Conservation (phyloP, 805 yeast genomes). For the Metschnikowia koreensis region DNA sequence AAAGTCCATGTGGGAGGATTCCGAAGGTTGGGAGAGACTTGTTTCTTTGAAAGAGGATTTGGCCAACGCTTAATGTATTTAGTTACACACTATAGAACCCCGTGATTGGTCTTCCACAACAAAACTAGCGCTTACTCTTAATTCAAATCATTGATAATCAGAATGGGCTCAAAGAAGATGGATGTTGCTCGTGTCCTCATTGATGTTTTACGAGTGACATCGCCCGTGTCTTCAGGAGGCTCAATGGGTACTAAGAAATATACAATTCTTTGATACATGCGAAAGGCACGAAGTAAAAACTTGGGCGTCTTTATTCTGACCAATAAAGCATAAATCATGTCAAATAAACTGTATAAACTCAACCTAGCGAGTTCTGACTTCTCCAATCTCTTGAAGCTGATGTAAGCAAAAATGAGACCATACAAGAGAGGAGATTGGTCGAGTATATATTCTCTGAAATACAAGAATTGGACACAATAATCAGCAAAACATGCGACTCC, state of each 20-base stretch:
- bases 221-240: neutral
- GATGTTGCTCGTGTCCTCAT: slow-evolving; percentile 16
- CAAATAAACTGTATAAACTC: slow-evolving; percentile 14
- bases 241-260: slow-evolving; percentile 15
- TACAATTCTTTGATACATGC: slow-evolving; percentile 8
- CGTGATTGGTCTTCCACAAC: neutral
- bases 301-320: slow-evolving; percentile 7
- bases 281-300: slow-evolving; percentile 4
- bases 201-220: slow-evolving; percentile 11
- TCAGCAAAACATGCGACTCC: slow-evolving; percentile 15
- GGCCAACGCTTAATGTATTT: slow-evolving; percentile 7
- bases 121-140: neutral
- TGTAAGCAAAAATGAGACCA: slow-evolving; percentile 15
- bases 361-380: slow-evolving; percentile 15
- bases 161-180: slow-evolving; percentile 15
- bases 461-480: slow-evolving; percentile 12
- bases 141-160: slow-evolving; percentile 16
- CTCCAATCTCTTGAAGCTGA: slow-evolving; percentile 16
- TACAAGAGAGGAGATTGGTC: slow-evolving; percentile 12
- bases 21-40: slow-evolving; percentile 72
- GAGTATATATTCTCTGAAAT: slow-evolving; percentile 11
- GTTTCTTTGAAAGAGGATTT: slow-evolving; percentile 50
- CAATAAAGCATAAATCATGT: slow-evolving; percentile 7
- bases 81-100: neutral
- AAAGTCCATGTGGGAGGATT: slow-evolving; percentile 72